Conservation (phyloP, 495 filamentous ascomycete genomes). For the Viridothelium virens region DNA sequence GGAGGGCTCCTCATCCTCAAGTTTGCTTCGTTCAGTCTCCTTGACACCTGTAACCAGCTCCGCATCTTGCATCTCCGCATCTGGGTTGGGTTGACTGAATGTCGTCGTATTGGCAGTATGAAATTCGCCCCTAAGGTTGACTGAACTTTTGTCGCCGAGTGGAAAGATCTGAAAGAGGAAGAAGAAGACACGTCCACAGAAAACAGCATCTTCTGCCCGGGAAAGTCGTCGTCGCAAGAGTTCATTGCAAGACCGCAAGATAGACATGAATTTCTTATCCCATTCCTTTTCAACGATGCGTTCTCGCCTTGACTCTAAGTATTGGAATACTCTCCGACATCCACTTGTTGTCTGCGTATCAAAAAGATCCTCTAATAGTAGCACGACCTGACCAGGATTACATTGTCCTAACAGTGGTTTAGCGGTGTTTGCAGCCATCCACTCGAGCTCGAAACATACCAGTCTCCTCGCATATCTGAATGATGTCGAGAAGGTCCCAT, state of each 20-base stretch:
- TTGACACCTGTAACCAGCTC: slow-evolving; percentile 25
- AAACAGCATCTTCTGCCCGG: slow-evolving; percentile 89
- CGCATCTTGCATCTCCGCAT: slow-evolving; percentile 51
- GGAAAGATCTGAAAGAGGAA: slow-evolving; percentile 97
- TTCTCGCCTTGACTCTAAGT: slow-evolving; percentile 84
- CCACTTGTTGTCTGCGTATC: slow-evolving; percentile 91
- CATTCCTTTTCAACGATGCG: slow-evolving; percentile 78
- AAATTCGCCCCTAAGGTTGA: slow-evolving; percentile 93
- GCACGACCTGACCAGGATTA: slow-evolving; percentile 74
- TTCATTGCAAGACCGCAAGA: slow-evolving; percentile 90
- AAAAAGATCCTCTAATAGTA: slow-evolving; percentile 87
- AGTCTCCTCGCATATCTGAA: slow-evolving; percentile 75
- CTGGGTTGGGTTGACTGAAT: slow-evolving; percentile 52
- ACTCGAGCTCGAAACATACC: slow-evolving; percentile 38
- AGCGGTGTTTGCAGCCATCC: slow-evolving; percentile 6
- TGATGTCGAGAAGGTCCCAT: slow-evolving; percentile 88
- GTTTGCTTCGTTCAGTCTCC: slow-evolving; percentile 19
- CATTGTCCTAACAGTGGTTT: slow-evolving; percentile 55
- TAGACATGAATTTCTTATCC: slow-evolving; percentile 75
- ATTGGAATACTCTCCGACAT: slow-evolving; percentile 85
- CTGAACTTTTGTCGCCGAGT: slow-evolving; percentile 88
- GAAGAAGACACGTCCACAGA: slow-evolving; percentile 93
- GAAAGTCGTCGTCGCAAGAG: slow-evolving; percentile 74
- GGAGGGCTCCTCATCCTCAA: slow-evolving; percentile 14
- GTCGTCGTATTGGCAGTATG: slow-evolving; percentile 91